Conservation (phyloP, 352 stramenopile species). For the Phytophthora palmivora region DNA sequence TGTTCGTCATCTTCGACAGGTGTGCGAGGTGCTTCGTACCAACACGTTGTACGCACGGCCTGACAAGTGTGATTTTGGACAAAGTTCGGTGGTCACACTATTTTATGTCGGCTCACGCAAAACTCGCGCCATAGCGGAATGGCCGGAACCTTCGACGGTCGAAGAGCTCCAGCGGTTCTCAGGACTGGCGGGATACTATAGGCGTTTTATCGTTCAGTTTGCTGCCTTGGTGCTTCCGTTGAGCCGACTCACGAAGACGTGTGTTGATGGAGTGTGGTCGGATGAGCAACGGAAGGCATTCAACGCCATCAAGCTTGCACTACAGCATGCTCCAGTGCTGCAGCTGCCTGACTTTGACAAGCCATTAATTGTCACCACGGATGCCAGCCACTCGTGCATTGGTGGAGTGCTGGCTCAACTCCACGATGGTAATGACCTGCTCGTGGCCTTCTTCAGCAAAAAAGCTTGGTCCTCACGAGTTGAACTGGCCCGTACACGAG, state of each 20-base stretch:
- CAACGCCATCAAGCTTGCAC: constrained; percentile 26
- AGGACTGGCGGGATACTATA: too few relatives aligned
- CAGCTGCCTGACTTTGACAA: constrained; percentile 33
- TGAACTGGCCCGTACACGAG: not conserved
- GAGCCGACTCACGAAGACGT: constrained; percentile 7
- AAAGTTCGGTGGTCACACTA: not conserved
- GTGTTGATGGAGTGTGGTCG: not conserved
- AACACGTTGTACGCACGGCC: not conserved
- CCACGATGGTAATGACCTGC: not conserved
- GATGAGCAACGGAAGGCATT: constrained; percentile 1
- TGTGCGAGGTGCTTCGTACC: not conserved
- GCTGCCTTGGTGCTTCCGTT: constrained; percentile 22
- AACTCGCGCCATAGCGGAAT: not conserved
- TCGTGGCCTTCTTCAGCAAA: too few relatives aligned
- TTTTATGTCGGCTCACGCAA: not conserved
- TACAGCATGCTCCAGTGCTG: constrained; percentile 39
- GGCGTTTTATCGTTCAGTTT: constrained; percentile 29
- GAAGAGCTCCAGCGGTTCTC: not conserved
- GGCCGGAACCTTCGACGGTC: not conserved
- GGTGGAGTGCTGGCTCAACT: not conserved
- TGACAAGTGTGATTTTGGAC: not conserved
- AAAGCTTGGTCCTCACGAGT: too few relatives aligned
- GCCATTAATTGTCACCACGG: constrained; percentile 46
- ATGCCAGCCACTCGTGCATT: constrained; percentile 27
- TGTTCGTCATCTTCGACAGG: not conserved